Evolutionary conservation across 164 flowering plant genomes (phyloP).

Genomic region (Magnolia changhungtana): DNA sequence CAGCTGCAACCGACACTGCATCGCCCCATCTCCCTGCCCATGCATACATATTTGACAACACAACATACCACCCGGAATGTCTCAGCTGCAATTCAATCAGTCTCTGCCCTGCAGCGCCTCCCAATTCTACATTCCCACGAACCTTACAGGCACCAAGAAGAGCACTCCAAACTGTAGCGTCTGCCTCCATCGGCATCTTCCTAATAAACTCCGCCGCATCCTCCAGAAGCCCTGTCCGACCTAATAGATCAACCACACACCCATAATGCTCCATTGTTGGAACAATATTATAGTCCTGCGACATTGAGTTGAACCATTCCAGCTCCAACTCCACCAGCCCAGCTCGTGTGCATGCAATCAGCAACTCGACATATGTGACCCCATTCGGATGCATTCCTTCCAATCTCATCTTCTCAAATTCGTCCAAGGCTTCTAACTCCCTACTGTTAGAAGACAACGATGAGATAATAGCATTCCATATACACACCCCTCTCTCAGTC

Average conservation of each 20-base stretch:
- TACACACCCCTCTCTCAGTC: conserved; percentile 44
- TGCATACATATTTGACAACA: conserved; percentile 61
- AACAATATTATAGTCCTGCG: conserved; percentile 27
- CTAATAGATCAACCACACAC: conserved; percentile 75
- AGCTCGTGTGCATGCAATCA: conserved; percentile 71
- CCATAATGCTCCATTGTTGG: conserved; percentile 81
- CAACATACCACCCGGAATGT: conserved; percentile 62
- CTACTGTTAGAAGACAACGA: conserved; percentile 55
- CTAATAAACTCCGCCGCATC: conserved; percentile 50
- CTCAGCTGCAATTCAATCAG: conserved; percentile 54
- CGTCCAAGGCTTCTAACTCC: conserved; percentile 47
- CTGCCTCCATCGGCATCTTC: conserved; percentile 71
- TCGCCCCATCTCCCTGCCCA: conserved; percentile 51
- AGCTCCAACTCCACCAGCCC: conserved; percentile 48
- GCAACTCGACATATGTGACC: conserved; percentile 60
- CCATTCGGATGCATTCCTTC: conserved; percentile 46
- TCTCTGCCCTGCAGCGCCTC: conserved; percentile 42
- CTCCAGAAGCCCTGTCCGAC: conserved; percentile 62
- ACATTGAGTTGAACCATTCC: conserved; percentile 50
- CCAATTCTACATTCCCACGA: conserved; percentile 58
- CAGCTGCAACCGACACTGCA: conserved; percentile 58
- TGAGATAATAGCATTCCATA: conserved; percentile 80
- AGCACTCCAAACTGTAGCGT: conserved; percentile 71
- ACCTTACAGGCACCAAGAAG: conserved; percentile 73
- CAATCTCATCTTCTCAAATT: conserved; percentile 53